Conservation (phyloP, 805 yeast species). For the Saccharomycopsis fermentans region DNA sequence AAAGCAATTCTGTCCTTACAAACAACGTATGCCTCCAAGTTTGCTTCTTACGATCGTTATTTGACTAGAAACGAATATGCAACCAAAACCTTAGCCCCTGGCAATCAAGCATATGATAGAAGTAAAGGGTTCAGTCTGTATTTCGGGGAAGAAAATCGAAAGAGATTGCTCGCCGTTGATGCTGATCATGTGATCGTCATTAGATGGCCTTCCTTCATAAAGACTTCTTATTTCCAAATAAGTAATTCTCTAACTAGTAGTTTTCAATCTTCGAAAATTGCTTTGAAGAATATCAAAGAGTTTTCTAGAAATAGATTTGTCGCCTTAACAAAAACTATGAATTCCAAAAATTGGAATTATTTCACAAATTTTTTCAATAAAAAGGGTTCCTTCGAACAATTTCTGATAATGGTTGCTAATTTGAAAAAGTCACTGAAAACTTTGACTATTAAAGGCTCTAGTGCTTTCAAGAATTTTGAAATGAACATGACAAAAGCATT, state of each 20-base stretch:
- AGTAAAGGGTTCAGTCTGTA: no score
- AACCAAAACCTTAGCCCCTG: neutral
- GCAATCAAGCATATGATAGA: neutral
- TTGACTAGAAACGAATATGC: neutral
- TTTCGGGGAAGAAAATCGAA: neutral
- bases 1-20: neutral
- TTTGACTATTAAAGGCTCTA: neutral
- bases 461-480: neutral
- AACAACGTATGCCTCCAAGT: neutral
- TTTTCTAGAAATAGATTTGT: neutral
- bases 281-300: neutral
- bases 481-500: neutral
- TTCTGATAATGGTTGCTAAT: neutral
- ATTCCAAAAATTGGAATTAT: neutral
- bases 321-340: neutral
- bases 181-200: neutral
- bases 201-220: neutral
- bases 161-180: neutral
- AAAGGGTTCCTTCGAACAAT: neutral
- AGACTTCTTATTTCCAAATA: neutral
- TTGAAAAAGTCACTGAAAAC: neutral
- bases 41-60: neutral
- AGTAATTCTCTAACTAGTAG: neutral
- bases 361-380: neutral
- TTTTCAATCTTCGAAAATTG: neutral